phyloP scores from a whole-genome alignment of 2,329 filamentous ascomycete species.

The Capronia americana region DNA sequence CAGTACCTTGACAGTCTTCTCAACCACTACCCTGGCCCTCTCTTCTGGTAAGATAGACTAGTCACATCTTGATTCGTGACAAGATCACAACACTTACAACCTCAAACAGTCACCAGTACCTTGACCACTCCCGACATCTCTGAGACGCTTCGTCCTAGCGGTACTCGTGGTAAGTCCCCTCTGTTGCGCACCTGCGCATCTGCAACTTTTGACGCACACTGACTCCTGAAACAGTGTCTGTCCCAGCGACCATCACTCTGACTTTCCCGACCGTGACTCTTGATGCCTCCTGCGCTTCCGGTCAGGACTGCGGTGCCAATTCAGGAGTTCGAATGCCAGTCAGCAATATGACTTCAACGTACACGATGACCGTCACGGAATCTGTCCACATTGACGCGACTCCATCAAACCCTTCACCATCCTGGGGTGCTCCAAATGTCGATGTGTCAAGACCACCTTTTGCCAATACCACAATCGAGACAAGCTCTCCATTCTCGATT shows the following conservation, averaged over 20 bases:
- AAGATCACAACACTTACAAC: slow-evolving; percentile 8
- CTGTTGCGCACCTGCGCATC: not conserved
- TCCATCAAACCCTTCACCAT: not conserved
- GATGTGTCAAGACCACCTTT: not conserved
- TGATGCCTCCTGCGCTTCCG: not conserved
- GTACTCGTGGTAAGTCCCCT: slow-evolving; percentile 6
- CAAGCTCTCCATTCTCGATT: slow-evolving; percentile 4
- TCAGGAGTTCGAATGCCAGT: not conserved
- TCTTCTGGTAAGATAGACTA: slow-evolving; percentile 11
- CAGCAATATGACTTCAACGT: slow-evolving; percentile 10
- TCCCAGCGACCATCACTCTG: slow-evolving; percentile 6
- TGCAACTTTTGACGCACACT: not conserved
- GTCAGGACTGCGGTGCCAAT: not conserved
- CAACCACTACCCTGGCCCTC: slow-evolving; percentile 4
- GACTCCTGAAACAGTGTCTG: slow-evolving; percentile 1
- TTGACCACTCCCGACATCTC: slow-evolving; percentile 1
- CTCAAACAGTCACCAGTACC: slow-evolving; percentile 9
- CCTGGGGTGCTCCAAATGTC: not conserved
- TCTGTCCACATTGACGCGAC: slow-evolving; percentile 1
- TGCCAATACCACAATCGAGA: slow-evolving; percentile 9
- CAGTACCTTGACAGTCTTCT: slow-evolving; percentile 8
- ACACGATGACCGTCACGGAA: not conserved
- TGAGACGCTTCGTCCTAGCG: not conserved
- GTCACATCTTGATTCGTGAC: not conserved
- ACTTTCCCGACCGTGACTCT: slow-evolving; percentile 7